Evolutionary conservation across 768 basidiomycete species (phyloP), one percentile per base, ranked within the genome.

Genomic region (Mycena belliarum): DNA sequence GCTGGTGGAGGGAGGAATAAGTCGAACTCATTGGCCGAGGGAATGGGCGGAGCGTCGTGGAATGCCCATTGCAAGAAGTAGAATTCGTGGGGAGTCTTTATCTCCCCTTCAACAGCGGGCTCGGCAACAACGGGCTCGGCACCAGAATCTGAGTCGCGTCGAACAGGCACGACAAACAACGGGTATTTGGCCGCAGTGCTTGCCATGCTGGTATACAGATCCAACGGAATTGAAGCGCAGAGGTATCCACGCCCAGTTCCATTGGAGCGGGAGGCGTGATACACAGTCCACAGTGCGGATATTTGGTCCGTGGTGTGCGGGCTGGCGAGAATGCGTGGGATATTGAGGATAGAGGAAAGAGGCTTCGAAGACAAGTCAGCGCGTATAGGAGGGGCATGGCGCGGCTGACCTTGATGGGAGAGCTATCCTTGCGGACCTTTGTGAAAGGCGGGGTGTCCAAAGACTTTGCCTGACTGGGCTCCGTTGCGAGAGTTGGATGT

Each of bases 21-120:
- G 65, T 86, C 77, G 28, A 65, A n/a, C n/a, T n/a, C 55, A 38
- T 64, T 68, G n/a, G 76, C 68, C 1, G 77, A 72, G 6, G 90
- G 88, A 6, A 78, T 72, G 1, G 80, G 80, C 0, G 93, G 92
- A 0, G 83, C 73, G 8, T 82, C 83, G 68, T 96, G 87, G 70
- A 96, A 89, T 37, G 81, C 79, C 96, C 97, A 98, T 71, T 99
- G 89, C 57, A 98, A 76, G 67, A 86, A 87, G 71, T 87, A 93
- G 68, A 93, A 91, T 67, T 93, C 92, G 67, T 87, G 84, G 2
- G 88, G 86, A 7, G 70, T 71, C 9, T 75, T 70, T 32, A 66
- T 63, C 59, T 77, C 77, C 16, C 64, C 70, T 32, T 73, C 68
- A 8, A 60, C 60, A 23, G n/a, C n/a, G n/a, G n/a, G n/a, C n/a